phyloP scores from a whole-genome alignment of 768 basidiomycete genomes.

The Leccinum variicolor region DNA sequence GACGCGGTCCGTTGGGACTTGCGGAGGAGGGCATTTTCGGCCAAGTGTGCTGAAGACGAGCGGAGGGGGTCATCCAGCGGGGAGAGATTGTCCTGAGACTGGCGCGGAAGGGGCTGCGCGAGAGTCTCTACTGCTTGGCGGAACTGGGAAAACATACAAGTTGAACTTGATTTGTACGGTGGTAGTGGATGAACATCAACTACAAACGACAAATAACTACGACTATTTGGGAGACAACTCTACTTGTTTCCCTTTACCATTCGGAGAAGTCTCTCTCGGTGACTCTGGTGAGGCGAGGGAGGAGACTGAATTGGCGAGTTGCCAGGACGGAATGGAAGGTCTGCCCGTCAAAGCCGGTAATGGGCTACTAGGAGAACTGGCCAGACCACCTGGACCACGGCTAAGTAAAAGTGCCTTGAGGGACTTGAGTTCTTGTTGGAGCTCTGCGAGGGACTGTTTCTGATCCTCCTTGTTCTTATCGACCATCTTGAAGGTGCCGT shows the following conservation, averaged over 20 bases:
- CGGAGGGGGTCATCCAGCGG: constrained; percentile 27
- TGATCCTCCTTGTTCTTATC: constrained; percentile 90
- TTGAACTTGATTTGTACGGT: neutral
- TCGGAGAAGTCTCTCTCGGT: constrained; percentile 15
- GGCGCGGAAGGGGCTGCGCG: constrained; percentile 45
- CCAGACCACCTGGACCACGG: constrained; percentile 49
- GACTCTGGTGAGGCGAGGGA: constrained; percentile 17
- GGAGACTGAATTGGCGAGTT: constrained; percentile 51
- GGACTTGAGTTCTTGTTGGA: constrained; percentile 93
- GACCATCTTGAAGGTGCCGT: constrained; percentile 64
- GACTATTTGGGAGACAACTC: constrained; percentile 22
- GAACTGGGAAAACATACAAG: constrained; percentile 70
- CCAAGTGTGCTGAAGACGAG: constrained; percentile 49
- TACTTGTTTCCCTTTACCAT: constrained; percentile 62
- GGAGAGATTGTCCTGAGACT: constrained; percentile 29
- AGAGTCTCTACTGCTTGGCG: constrained; percentile 70
- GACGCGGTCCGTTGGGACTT: constrained; percentile 56
- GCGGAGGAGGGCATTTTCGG: constrained; percentile 62
- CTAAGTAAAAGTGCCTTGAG: constrained; percentile 85
- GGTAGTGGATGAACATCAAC: neutral
- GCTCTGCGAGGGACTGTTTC: constrained; percentile 74
- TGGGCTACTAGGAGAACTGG: constrained; percentile 51
- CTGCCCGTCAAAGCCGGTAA: constrained; percentile 48
- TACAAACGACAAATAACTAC: constrained; percentile 14
- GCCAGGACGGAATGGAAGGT: constrained; percentile 90